Conservation (phyloP, 1,284 basidiomycete species). For the Trametes hirsuta region DNA sequence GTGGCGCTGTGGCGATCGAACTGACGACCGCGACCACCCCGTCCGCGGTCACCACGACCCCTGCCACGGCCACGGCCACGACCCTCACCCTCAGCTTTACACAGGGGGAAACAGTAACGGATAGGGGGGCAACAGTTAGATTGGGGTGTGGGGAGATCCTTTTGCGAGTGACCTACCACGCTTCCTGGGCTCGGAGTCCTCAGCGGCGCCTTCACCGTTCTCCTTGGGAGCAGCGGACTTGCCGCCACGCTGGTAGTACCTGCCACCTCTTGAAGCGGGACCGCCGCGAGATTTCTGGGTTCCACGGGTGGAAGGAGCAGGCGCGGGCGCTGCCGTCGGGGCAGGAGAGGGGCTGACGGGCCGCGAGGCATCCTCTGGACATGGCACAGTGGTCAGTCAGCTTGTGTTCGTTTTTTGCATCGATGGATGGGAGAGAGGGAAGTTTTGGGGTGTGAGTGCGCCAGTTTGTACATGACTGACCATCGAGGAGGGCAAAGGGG, state of each 20-base stretch:
- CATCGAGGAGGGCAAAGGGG: constrained; percentile 78
- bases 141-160: background rate
- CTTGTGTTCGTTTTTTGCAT: background rate
- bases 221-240: constrained; percentile 38
- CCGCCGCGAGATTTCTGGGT: constrained; percentile 52
- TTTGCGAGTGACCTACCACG: constrained; percentile 49
- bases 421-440: background rate
- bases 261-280: constrained; percentile 71
- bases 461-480: constrained; percentile 42
- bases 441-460: constrained; percentile 8
- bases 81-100: constrained; percentile 55
- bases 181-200: constrained; percentile 54
- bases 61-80: constrained; percentile 48
- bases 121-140: constrained; percentile 6
- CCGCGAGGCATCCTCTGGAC: constrained; percentile 45
- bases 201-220: constrained; percentile 36
- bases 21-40: constrained; percentile 66
- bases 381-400: constrained; percentile 3
- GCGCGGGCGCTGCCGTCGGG: constrained; percentile 41
- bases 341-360: constrained; percentile 44
- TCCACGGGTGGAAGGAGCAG: constrained; percentile 40
- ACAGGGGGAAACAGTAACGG: background rate
- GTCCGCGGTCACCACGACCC: constrained; percentile 52
- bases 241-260: constrained; percentile 76
- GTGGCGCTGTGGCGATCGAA: constrained; percentile 86